These are phyloP conservation scores for Schizochytrium sp. DNA, from an alignment of 108 stramenopile species.

Conservation along the genomic window DNA sequence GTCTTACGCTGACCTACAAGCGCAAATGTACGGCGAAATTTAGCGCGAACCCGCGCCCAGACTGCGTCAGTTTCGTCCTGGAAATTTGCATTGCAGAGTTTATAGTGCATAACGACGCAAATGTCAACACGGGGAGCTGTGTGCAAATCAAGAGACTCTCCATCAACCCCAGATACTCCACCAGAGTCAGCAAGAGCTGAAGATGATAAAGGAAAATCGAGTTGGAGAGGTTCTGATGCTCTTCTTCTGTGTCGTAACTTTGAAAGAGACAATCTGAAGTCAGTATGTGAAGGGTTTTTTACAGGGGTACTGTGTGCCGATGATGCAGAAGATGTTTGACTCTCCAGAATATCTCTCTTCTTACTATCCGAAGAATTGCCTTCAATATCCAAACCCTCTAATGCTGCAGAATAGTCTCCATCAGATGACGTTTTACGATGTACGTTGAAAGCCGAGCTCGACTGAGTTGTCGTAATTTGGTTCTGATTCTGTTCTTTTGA, in stretches of 20 bases:
- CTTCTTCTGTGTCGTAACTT: conserved; percentile 6
- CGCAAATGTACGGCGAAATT: conserved; percentile 24
- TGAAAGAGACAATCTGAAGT: neutral
- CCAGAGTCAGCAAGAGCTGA: conserved; percentile 24
- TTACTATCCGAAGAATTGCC: neutral
- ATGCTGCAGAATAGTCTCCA: conserved; percentile 29
- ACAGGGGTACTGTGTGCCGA: no score
- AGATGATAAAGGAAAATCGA: neutral
- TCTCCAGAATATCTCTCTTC: no score
- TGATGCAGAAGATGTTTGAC: no score
- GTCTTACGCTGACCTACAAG: conserved; percentile 59
- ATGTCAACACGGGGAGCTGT: conserved; percentile 36
- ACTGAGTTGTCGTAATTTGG: neutral
- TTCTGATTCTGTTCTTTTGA: neutral
- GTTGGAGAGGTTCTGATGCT: conserved; percentile 27
- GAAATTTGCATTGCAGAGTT: conserved; percentile 40
- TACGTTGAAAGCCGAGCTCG: neutral
- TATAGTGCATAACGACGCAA: conserved; percentile 53
- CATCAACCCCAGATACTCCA: neutral
- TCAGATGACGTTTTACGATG: conserved; percentile 51
- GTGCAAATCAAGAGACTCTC: neutral
- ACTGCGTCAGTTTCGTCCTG: conserved; percentile 53
- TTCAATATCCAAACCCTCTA: neutral
- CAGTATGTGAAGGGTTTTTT: no score
- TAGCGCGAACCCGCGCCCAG: conserved; percentile 52